Evolutionary conservation across 495 filamentous ascomycete genomes (phyloP), one percentile per base, ranked within the genome.

Genomic region (Penicillium salamii): DNA sequence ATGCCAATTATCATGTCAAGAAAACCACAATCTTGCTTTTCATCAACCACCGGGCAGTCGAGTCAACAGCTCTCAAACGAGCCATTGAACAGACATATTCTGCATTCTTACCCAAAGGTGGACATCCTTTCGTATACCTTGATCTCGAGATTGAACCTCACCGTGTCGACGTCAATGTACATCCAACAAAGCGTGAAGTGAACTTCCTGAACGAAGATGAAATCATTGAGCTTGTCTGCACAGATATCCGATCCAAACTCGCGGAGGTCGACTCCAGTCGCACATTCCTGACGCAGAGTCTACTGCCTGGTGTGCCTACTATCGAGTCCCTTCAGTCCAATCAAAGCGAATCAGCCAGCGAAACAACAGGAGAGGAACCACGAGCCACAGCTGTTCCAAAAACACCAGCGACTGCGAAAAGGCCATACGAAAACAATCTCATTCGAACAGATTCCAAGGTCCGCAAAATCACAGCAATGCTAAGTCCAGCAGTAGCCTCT

Each of bases 201-300:
- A 95, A 97, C 62, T 97, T 99, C 63, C 78, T 99, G 3, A 96
- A 97, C 53, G 95, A 99, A 63, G 95, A 97, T 56, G 93, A 97
- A 55, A 95, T 97, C 45, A 87, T 96, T 50, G 90, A 96, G 58
- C 81, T 78, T 38, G 85, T 99, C 23, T 96, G 90, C 69, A 79
- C 83, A 50, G 84, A 89, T 42, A 85, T 97, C 41, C 81, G 88
- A 37, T 75, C 81, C 11, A 87, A 88, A 50, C 77, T 99, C 5
- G 85, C 89, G 3, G 85, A 89, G 49, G 91, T 97, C 17, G 95
- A 99, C 70, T 90, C 89, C 11, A 97, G 95, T 63, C 81, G 95
- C 44, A 95, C 90, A 7, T 99, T 97, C 69, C 74, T 91, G 61
- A 96, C 90, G 4, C 95, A 99, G 66, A 95, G 83, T 21, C 78